Base-by-base conservation (phyloP, 345 rosid species). In the Lepidium aucheri region DNA sequence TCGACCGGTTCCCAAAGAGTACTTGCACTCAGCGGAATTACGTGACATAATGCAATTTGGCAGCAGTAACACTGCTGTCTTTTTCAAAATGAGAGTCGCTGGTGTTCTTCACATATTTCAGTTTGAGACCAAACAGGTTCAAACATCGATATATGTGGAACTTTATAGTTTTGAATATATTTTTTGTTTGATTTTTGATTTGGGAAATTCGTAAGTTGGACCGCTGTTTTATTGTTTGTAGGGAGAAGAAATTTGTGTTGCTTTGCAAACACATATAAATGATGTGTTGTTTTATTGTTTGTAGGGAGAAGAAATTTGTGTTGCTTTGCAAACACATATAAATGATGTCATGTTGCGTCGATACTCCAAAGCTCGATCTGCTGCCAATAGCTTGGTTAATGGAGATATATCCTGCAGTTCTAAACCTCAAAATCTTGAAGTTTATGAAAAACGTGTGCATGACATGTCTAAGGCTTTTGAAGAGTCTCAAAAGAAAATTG, bases 31-130 rank as follows among this genome's bases (percentile, higher is more conserved):
- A 16, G 94, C 97, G 3, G 97, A 94, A 75, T 61, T 94, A 57
- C 82, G 99, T 77, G 99, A 94, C 77, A 94, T 94, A 75, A 94
- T 94, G 96, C 97, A 90, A 75, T 94, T 94, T 80, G 99, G 99
- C 22, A 94, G 99, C 49, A 94, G 96, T 84, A 90, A 94, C 68
- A 85, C 92, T 65, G 99, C 97, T 68, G 97, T 94, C 36, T 94
- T 90, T 77, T 94, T 90, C 78, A 90, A 90, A 80, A 94, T 94
- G 99, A 83, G 97, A 78, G 99, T 94, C 60, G 99, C 99, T 42
- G 99, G 97, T 62, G 96, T 90, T 72, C 97, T 94, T 75, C 97
- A 94, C 76, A 85, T 90, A 63, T 90, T 94, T 74, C 97, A 94
- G 72, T 94, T 94, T 67, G 99, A 94, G 80, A 88, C 99, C 13